These are phyloP conservation scores for Balamuthia mandrillaris DNA, from an alignment of 208 protist species.

Conservation along the genomic window DNA sequence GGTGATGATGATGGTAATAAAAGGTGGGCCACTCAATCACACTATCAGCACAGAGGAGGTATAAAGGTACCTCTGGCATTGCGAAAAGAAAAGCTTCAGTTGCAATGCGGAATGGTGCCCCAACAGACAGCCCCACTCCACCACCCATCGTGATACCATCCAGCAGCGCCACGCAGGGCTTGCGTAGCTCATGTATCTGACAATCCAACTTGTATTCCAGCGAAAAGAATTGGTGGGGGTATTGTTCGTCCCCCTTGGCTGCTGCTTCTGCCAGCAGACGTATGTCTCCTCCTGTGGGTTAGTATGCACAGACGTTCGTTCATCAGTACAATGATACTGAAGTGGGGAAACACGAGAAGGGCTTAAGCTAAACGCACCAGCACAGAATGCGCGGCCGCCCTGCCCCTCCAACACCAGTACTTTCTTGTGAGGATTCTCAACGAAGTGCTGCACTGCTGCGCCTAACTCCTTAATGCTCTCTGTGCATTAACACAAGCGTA, in stretches of 20 bases:
- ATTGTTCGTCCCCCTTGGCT: not conserved
- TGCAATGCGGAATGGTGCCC: constrained; percentile 65
- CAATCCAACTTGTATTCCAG: constrained; percentile 71
- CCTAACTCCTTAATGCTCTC: constrained; percentile 53
- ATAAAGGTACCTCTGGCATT: too few relatives aligned
- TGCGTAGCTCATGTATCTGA: constrained; percentile 20
- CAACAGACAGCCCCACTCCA: constrained; percentile 71
- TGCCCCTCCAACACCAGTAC: constrained; percentile 50
- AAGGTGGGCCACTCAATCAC: too few relatives aligned
- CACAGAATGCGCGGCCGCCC: constrained; percentile 74
- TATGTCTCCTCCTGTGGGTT: not conserved
- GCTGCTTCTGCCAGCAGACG: not conserved
- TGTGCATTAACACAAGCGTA: not conserved
- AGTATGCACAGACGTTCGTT: too few relatives aligned
- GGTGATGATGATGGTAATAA: too few relatives aligned
- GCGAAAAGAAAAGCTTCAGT: constrained; percentile 69
- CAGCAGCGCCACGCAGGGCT: constrained; percentile 44
- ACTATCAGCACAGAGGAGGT: too few relatives aligned
- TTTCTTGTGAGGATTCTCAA: not conserved
- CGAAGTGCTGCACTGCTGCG: not conserved
- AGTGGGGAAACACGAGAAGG: too few relatives aligned
- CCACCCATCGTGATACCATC: constrained; percentile 61
- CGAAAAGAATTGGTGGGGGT: constrained; percentile 58
- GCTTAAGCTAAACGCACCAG: constrained; percentile 66
- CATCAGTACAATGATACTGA: too few relatives aligned